Evolutionary conservation across 1,284 basidiomycete genomes (phyloP), one percentile per base, ranked within the genome.

Genomic region (Trichosporon sp.): DNA sequence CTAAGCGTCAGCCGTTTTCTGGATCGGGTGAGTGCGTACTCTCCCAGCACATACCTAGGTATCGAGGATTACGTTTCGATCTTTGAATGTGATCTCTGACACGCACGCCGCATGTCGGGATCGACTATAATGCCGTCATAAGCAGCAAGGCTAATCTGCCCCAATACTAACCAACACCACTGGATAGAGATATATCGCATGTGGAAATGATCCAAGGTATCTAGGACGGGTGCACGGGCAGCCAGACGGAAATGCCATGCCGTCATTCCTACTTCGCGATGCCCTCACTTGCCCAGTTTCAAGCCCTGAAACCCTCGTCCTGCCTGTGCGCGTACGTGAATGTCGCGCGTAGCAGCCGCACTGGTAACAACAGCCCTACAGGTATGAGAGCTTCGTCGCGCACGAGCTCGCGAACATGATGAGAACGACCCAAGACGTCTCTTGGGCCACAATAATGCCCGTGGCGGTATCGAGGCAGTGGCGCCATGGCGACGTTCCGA

Each of bases 11-110:
- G 21, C 11, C 19, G 21, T 54, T 54, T 54, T 54, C 19, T 54
- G 51, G 51, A 54, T 54, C 51, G 51, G 51, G 21, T 54, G 51
- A 5, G 51, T 54, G 19, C 51, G 51, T 54, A 54, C 51, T 54
- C 51, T n/a, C 43, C 40, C 43, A 46, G 43, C 51, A 40, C 38
- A 26, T 10, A 21, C 51, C 51, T 54, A 26, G 19, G 51, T 10
- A 26, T 10, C 51, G 19, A 54, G 51, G 51, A 54, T 54, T 54
- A 54, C 51, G 51, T 54, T 54, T 54, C 51, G 51, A 54, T 54
- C 51, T 54, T 54, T 26, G 51, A 54, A 54, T 54, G 51, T 54
- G 51, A 46, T 46, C 43, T 46, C 51, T 54, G 19, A 54, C 51
- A 54, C 51, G 43, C 43, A 46, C 51, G 51, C 19, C 51, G 51